Evolutionary conservation across 2,329 filamentous ascomycete genomes (phyloP).

Genomic region (Fusarium sp.): DNA sequence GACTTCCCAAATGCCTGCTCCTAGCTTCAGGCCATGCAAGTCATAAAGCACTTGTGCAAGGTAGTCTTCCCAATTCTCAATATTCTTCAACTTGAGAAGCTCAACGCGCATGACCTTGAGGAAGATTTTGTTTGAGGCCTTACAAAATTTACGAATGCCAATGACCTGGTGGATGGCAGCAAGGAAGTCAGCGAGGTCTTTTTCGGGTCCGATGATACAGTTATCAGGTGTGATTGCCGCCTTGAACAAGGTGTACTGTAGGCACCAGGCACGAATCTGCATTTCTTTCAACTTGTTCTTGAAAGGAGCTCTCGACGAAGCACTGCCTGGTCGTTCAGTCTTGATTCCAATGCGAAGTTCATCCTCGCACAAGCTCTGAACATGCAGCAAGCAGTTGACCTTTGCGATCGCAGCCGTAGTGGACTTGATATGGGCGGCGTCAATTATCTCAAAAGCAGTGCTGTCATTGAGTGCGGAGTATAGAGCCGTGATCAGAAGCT

Average conservation of each 20-base stretch:
- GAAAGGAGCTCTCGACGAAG: slow-evolving; percentile 68
- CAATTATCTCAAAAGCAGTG: slow-evolving; percentile 84
- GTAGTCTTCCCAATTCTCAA: slow-evolving; percentile 88
- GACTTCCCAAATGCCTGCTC: slow-evolving; percentile 73
- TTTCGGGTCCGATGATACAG: slow-evolving; percentile 74
- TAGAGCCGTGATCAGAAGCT: slow-evolving; percentile 79
- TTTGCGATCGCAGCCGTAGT: slow-evolving; percentile 80
- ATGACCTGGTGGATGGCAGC: slow-evolving; percentile 86
- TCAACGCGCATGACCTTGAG: slow-evolving; percentile 91
- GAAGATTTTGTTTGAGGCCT: slow-evolving; percentile 86
- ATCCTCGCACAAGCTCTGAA: slow-evolving; percentile 86
- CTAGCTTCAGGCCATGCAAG: slow-evolving; percentile 83
- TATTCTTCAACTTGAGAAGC: slow-evolving; percentile 78
- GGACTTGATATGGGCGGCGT: slow-evolving; percentile 80
- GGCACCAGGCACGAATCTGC: slow-evolving; percentile 87
- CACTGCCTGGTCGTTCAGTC: slow-evolving; percentile 68
- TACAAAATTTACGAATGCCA: slow-evolving; percentile 88
- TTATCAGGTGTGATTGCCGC: slow-evolving; percentile 79
- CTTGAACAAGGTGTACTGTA: slow-evolving; percentile 85
- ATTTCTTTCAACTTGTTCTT: slow-evolving; percentile 84
- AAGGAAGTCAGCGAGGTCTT: slow-evolving; percentile 83
- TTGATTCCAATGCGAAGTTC: slow-evolving; percentile 83
- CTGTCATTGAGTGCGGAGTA: slow-evolving; percentile 75
- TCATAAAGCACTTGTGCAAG: slow-evolving; percentile 88
- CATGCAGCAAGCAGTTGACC: slow-evolving; percentile 81